phyloP scores from a whole-genome alignment of 176 grass and related monocot species.

The Secale cereale region DNA sequence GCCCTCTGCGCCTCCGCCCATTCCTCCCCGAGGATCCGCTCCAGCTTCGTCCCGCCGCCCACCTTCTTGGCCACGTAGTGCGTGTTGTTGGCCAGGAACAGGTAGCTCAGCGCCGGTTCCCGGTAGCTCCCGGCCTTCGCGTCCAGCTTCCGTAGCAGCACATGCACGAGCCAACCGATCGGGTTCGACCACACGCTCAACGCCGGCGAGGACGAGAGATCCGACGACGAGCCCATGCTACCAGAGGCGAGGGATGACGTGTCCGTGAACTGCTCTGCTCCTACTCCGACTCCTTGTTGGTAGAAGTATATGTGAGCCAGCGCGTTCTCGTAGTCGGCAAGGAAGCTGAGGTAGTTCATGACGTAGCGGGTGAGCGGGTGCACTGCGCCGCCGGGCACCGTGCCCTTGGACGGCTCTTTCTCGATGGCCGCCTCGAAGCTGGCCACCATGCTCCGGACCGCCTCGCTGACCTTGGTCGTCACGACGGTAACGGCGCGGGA shows the following conservation, averaged over 20 bases:
- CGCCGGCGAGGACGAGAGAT: not conserved
- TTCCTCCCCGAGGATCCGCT: slow-evolving; percentile 29
- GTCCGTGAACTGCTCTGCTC: not conserved
- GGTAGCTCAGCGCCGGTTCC: slow-evolving; percentile 43
- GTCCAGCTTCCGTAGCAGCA: slow-evolving; percentile 64
- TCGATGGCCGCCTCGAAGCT: slow-evolving; percentile 61
- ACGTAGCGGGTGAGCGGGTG: slow-evolving; percentile 74
- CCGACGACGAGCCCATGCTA: not conserved
- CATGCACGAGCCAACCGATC: slow-evolving; percentile 42
- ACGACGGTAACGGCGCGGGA: not conserved
- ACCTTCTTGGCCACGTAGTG: slow-evolving; percentile 66
- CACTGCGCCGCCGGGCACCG: slow-evolving; percentile 45
- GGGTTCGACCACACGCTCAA: not conserved
- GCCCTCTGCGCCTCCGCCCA: slow-evolving; percentile 46
- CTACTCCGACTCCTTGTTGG: no score
- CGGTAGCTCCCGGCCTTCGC: slow-evolving; percentile 57
- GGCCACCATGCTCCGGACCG: slow-evolving; percentile 8
- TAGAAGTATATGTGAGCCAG: slow-evolving; percentile 35
- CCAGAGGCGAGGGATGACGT: not conserved
- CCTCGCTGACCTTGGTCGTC: slow-evolving; percentile 21
- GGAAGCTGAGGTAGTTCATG: slow-evolving; percentile 80
- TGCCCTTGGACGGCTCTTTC: slow-evolving; percentile 36
- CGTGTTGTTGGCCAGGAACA: slow-evolving; percentile 79
- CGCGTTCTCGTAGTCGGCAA: slow-evolving; percentile 56
- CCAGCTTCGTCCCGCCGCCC: slow-evolving; percentile 11